Evolutionary conservation across 148 eudicot species (phyloP).

Genomic region (Drosera capensis): DNA sequence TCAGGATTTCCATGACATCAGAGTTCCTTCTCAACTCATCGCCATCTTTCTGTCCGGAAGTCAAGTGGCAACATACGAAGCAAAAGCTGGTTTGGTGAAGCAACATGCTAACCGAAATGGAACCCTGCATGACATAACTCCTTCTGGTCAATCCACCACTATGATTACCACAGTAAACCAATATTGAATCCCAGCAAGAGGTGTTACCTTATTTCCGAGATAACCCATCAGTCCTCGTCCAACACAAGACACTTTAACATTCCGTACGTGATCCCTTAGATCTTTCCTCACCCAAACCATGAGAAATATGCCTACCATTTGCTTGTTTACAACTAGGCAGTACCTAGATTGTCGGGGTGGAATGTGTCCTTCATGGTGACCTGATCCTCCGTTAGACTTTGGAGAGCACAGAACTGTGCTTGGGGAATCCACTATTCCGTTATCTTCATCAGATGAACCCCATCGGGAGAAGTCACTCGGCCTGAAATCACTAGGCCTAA

Average conservation of each 20-base stretch:
- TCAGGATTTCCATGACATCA: too few relatives aligned
- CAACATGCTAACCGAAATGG: conserved; percentile 75
- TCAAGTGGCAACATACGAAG: conserved; percentile 79
- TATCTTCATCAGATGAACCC: conserved; percentile 85
- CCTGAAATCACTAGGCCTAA: conserved; percentile 45
- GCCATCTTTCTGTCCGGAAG: conserved; percentile 88
- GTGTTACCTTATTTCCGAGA: conserved; percentile 72
- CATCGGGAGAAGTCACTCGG: conserved; percentile 16
- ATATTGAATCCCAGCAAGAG: neutral
- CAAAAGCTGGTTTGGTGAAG: conserved; percentile 86
- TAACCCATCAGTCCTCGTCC: too few relatives aligned
- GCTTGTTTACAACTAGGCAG: conserved; percentile 65
- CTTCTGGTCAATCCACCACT: neutral
- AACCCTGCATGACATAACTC: conserved; percentile 33
- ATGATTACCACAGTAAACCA: neutral
- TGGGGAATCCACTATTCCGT: conserved; percentile 55
- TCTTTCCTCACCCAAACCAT: conserved; percentile 82
- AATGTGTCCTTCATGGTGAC: conserved; percentile 27
- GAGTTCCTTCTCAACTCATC: conserved; percentile 76
- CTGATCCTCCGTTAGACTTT: conserved; percentile 22
- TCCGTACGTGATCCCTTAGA: conserved; percentile 50
- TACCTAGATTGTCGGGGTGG: conserved; percentile 37
- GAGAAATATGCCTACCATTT: conserved; percentile 98
- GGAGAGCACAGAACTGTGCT: conserved; percentile 53
- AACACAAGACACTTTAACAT: conserved; percentile 78